Conservation (phyloP, 2,329 filamentous ascomycete genomes). For the Fusarium lyarnte region DNA sequence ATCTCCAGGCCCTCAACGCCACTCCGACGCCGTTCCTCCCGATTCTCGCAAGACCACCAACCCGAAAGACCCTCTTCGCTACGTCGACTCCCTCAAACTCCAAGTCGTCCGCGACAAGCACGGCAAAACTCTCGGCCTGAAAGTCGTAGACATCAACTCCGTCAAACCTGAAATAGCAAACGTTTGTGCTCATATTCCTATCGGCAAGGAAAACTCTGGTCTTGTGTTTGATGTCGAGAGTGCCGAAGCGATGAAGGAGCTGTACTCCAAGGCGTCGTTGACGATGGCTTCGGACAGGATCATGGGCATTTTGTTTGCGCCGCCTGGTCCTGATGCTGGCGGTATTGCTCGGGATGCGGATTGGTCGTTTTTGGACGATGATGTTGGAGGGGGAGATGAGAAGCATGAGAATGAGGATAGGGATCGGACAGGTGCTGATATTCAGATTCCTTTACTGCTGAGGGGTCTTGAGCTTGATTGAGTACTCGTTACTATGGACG, state of each 20-base stretch:
- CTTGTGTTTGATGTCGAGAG: slow-evolving; percentile 9
- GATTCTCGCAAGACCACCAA: no score
- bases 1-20: neutral
- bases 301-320: slow-evolving; percentile 20
- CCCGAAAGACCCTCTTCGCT: neutral
- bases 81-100: slow-evolving; percentile 18
- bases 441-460: neutral
- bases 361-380: slow-evolving; percentile 11
- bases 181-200: neutral
- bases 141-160: neutral
- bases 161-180: neutral
- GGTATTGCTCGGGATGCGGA: neutral
- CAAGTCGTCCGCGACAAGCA: slow-evolving; percentile 1
- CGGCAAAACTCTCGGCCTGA: neutral
- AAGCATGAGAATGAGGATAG: neutral
- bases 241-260: neutral
- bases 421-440: neutral
- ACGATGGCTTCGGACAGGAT: neutral
- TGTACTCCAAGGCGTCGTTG: neutral
- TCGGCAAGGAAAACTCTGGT: neutral
- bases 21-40: neutral
- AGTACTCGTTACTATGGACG: neutral
- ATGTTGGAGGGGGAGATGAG: no score
- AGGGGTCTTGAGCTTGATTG: neutral
- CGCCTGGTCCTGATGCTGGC: neutral